Conservation (phyloP, 768 basidiomycete species). For the Russula ochroleuca region DNA sequence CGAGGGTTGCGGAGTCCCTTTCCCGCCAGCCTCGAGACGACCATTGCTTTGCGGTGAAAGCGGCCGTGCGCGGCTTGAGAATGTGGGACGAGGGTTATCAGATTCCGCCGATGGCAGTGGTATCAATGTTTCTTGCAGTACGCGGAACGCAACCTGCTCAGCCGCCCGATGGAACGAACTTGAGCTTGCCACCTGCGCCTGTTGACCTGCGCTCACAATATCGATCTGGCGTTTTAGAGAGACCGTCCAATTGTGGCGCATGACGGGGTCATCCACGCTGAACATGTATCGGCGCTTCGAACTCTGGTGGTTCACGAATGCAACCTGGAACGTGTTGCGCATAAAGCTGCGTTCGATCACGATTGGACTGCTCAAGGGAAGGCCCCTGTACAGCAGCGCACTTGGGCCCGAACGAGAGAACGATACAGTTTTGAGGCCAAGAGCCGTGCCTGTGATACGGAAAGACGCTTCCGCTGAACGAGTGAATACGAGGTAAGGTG, state of each 20-base stretch:
- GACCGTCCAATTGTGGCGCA: constrained; percentile 69
- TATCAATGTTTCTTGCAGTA: constrained; percentile 81
- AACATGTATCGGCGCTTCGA: constrained; percentile 89
- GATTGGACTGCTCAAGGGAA: constrained; percentile 75
- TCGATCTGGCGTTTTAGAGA: constrained; percentile 67
- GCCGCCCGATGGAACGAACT: constrained; percentile 58
- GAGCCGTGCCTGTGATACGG: constrained; percentile 78
- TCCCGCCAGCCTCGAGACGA: constrained; percentile 19
- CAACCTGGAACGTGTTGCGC: constrained; percentile 92
- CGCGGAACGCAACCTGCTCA: constrained; percentile 71
- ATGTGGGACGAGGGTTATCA: constrained; percentile 18
- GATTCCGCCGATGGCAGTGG: constrained; percentile 30
- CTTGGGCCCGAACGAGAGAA: constrained; percentile 82
- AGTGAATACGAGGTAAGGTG: constrained; percentile 73
- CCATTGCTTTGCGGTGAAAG: constrained; percentile 30
- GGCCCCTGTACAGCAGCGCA: constrained; percentile 74
- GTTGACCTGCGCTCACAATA: constrained; percentile 36
- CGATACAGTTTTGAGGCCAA: constrained; percentile 79
- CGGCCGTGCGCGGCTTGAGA: constrained; percentile 31
- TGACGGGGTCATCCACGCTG: constrained; percentile 76
- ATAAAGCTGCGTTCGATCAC: constrained; percentile 90
- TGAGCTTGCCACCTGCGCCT: constrained; percentile 32
- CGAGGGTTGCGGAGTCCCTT: constrained; percentile 21
- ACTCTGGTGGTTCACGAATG: constrained; percentile 67
- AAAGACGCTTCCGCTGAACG: constrained; percentile 82